Base-by-base conservation (phyloP, 108 stramenopile genomes). In the Skeletonema costatum region DNA sequence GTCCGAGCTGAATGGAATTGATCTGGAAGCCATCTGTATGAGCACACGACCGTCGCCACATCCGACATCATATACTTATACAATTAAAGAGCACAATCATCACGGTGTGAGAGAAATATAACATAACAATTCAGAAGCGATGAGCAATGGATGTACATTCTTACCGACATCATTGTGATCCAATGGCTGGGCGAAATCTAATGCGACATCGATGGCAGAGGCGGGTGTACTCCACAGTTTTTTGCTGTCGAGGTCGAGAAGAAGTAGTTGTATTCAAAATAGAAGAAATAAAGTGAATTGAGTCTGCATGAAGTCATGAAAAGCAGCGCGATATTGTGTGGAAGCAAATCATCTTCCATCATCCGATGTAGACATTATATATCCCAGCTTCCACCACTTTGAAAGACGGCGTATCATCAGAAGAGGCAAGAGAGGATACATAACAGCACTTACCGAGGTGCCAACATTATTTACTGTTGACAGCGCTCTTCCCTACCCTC, bases 1-100 rank as follows among this genome's bases (percentile, higher is more conserved):
- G 69, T 16, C 32, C 1, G 31, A n/a, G 62, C 29, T 60, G 32
- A 48, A 10, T 17, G 48, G 75, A 30, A 82, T 31, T 4, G 75
- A 71, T 58, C 36, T 64, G 42, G 68, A 70, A 60, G 91, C 90
- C 92, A 90, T 89, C 25, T 82, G 85, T 32, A 93, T 64, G 4
- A 96, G 65, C 4, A 92, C 84, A 31, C 91, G 77, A 16, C 90
- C 95, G 78, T 96, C 95, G 11, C 95, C 95, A 74, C 95, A 96
- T 31, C 95, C 95, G 66, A 96, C 78, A 67, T 96, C 95, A 61
- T 85, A 87, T 13, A 96, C 81, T 8, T 19, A 14, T 9, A 13
- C 14, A 16, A 14, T 44, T 1, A 44, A 44, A 44, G 16, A 44
- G 42, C 42, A 44, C 42, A 16, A 2, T 14, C 14, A 16, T 3